Evolutionary conservation across 345 rosid species (phyloP), one percentile per base, ranked within the genome.

Genomic region (Gossypium thurberi): DNA sequence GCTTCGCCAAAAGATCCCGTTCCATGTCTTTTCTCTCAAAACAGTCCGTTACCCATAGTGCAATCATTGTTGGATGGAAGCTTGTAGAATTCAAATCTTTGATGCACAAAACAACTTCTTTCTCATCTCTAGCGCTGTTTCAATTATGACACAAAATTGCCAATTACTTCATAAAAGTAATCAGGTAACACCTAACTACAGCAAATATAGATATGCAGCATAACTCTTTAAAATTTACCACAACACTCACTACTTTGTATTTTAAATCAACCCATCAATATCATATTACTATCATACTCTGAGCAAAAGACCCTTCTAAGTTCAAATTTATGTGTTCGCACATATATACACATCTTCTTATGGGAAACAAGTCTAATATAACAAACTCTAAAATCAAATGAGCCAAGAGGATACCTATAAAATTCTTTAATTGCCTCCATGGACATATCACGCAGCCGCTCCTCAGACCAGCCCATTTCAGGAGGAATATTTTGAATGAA

Each of bases 11-110:
- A 40, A 93, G 84, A 79, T 91, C 94, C 68, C 97, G 84, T 75
- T 96, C 99, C 78, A 78, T 72, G 79, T 90, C 96, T 82, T 93
- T 91, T 83, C 97, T 87, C 87, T 96, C 99, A 68, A 96, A 96
- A 11, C 97, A 96, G 87, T 96, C 98, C 2, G 82, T 84, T 2
- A 96, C 91, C 99, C 99, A 96, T 6, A 88, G 85, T 67, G 95
- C 89, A 79, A 96, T 79, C 98, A 93, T 87, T 60, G 92, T 76
- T 14, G 99, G 91, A 78, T 93, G 91, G 78, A 85, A 96, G 78
- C 85, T 80, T 15, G 90, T 86, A 1, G 91, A 91, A 74, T 89
- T 89, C 75, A 96, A 79, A 26, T 96, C 99, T 78, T 83, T 91
- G 76, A 96, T 88, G 89, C 99, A 91, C 28, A 81, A 77, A 53